Conservation (phyloP, 805 yeast genomes). For the Helenozyma baotianmanensis region DNA sequence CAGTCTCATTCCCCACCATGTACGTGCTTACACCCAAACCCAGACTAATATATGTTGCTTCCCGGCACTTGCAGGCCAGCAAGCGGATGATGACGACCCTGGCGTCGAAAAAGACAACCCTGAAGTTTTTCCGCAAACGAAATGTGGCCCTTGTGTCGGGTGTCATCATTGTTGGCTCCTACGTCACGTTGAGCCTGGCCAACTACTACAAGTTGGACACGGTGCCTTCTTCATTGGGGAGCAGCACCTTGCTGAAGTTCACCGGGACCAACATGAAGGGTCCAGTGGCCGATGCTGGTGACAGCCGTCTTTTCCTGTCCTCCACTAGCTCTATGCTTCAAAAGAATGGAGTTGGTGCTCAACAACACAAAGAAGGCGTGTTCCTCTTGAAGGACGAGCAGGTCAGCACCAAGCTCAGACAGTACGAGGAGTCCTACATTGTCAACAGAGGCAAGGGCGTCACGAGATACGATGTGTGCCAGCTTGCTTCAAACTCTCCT, state of each 20-base stretch:
- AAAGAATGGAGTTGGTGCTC: constrained; percentile 37
- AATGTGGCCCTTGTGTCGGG: constrained; percentile 40
- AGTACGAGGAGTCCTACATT: constrained; percentile 70
- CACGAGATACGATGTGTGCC: constrained; percentile 80
- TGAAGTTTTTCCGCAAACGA: constrained; percentile 19
- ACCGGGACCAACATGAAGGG: neutral
- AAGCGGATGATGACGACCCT: constrained; percentile 7
- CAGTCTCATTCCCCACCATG: no score
- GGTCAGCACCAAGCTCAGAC: constrained; percentile 63
- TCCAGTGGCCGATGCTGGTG: constrained; percentile 5
- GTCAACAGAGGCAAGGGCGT: constrained; percentile 88
- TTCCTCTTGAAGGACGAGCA: constrained; percentile 62
- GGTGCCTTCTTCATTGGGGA: constrained; percentile 20
- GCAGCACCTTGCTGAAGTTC: constrained; percentile 6
- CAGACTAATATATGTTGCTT: constrained; percentile 11
- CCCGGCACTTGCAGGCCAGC: constrained; percentile 13
- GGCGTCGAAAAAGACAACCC: constrained; percentile 3
- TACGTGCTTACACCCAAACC: constrained; percentile 13
- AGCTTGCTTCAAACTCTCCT: constrained; percentile 86
- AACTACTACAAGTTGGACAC: constrained; percentile 41
- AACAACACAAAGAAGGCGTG: constrained; percentile 51
- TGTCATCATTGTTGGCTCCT: constrained; percentile 39
- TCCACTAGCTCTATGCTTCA: constrained; percentile 44
- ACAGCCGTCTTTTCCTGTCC: constrained; percentile 25
- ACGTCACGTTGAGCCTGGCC: constrained; percentile 35